These are phyloP conservation scores for Hortiboletus campestris DNA, from an alignment of 768 basidiomycete genomes.

Conservation along the genomic window DNA sequence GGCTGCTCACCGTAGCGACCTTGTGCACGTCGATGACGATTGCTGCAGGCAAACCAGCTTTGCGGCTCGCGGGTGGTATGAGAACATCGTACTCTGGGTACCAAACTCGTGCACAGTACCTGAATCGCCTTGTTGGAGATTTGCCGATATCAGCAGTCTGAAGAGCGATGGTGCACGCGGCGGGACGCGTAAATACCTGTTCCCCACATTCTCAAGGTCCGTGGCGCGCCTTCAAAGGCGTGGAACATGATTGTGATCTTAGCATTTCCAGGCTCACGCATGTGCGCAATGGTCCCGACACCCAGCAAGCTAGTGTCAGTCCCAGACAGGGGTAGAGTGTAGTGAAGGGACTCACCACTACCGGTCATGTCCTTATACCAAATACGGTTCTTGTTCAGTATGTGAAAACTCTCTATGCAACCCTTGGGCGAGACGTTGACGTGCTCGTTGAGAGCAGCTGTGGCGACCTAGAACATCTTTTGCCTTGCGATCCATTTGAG, in stretches of 20 bases:
- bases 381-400: constrained; percentile 49
- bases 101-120: constrained; percentile 64
- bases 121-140: constrained; percentile 18
- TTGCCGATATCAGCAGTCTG: neutral
- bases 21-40: constrained; percentile 62
- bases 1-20: constrained; percentile 45
- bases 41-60: constrained; percentile 56
- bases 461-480: constrained; percentile 71
- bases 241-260: constrained; percentile 61
- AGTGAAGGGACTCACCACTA: constrained; percentile 46
- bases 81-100: constrained; percentile 57
- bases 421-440: constrained; percentile 73
- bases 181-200: constrained; percentile 38
- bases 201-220: constrained; percentile 59
- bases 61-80: constrained; percentile 45
- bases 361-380: constrained; percentile 80
- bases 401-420: constrained; percentile 56
- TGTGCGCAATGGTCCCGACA: constrained; percentile 56
- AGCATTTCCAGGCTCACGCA: constrained; percentile 54
- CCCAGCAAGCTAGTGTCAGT: constrained; percentile 34
- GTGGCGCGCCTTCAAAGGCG: constrained; percentile 59
- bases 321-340: neutral
- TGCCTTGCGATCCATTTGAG: constrained; percentile 59
- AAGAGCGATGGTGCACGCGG: neutral
- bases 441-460: constrained; percentile 63